A percentile compares a stretch with the other conserved stretches of the same genome.
Conservation (phyloP, 2,329 filamentous ascomycete species). For the Hypomyces perniciosus region DNA sequence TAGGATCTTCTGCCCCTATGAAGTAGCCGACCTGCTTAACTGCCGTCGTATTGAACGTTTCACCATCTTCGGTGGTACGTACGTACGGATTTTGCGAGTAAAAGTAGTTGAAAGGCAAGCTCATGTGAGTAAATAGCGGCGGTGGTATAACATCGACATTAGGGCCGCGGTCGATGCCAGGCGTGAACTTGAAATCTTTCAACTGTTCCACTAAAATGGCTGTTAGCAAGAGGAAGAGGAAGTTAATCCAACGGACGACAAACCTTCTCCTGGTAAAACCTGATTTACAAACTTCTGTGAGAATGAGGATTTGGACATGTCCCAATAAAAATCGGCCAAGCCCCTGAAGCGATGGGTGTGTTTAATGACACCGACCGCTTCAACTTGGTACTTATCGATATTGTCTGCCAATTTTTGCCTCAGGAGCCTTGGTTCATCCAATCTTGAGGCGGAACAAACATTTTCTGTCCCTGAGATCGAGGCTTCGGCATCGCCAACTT, state of each 20-base stretch:
- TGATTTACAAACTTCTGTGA: constrained; percentile 65
- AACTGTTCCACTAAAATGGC: constrained; percentile 40
- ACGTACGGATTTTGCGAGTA: constrained; percentile 85
- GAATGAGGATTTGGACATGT: constrained; percentile 62
- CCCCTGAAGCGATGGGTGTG: constrained; percentile 83
- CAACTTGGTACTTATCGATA: constrained; percentile 56
- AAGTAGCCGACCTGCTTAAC: constrained; percentile 56
- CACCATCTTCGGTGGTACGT: constrained; percentile 51
- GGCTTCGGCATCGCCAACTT: constrained; percentile 23
- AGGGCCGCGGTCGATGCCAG: constrained; percentile 51
- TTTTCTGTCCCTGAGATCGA: constrained; percentile 13
- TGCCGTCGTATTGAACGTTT: constrained; percentile 52
- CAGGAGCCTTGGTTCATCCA: constrained; percentile 50
- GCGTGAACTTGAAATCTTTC: constrained; percentile 59
- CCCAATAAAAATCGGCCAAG: constrained; percentile 83
- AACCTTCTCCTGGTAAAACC: constrained; percentile 66
- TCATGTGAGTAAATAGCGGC: constrained; percentile 68
- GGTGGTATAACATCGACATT: constrained; percentile 72
- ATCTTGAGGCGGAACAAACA: constrained; percentile 39
- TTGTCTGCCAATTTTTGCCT: constrained; percentile 66
- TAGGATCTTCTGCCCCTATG: constrained; percentile 55
- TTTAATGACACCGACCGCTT: constrained; percentile 66
- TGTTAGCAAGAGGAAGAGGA: neutral
- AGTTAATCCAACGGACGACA: constrained; percentile 6
- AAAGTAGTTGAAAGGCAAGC: constrained; percentile 68